Evolutionary conservation across 495 filamentous ascomycete species (phyloP).

Genomic region (Xeromyces bisporus): DNA sequence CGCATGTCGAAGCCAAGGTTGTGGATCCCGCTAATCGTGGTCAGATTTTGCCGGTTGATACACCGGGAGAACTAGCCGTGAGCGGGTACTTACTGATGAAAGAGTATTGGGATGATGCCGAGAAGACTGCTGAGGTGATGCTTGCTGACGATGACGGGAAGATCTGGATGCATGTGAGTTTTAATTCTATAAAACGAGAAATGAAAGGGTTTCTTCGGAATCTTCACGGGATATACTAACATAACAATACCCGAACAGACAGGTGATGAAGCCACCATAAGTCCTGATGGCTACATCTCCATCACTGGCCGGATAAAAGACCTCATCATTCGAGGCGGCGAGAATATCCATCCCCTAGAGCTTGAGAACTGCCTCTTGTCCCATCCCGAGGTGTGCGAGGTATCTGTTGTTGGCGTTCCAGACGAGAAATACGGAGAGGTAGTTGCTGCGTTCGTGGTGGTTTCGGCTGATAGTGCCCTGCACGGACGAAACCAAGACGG

Average conservation of each 20-base stretch:
- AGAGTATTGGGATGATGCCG: conserved; percentile 66
- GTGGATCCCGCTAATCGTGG: conserved; percentile 44
- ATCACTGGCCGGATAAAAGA: conserved; percentile 79
- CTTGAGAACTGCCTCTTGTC: conserved; percentile 80
- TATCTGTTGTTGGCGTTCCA: conserved; percentile 66
- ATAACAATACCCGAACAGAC: no score
- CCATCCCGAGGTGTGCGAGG: conserved; percentile 50
- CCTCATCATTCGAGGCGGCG: conserved; percentile 80
- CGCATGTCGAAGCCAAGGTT: conserved; percentile 74
- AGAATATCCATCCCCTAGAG: conserved; percentile 93
- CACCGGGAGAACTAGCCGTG: conserved; percentile 67
- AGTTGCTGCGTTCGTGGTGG: conserved; percentile 68
- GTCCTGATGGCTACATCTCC: conserved; percentile 43
- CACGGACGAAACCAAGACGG: conserved; percentile 4
- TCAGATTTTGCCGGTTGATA: conserved; percentile 41
- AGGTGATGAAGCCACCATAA: conserved; percentile 88
- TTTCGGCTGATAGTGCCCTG: conserved; percentile 3
- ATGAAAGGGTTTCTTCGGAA: no score
- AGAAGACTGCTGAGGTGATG: conserved; percentile 54
- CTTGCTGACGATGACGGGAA: conserved; percentile 40
- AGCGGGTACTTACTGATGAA: conserved; percentile 82
- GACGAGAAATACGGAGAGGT: conserved; percentile 75
- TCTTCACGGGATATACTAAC: no score
- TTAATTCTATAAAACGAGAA: no score
- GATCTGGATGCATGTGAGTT: conserved; percentile 51